phyloP scores from a whole-genome alignment of 352 stramenopile species.

The Pythium vanterpoolii region DNA sequence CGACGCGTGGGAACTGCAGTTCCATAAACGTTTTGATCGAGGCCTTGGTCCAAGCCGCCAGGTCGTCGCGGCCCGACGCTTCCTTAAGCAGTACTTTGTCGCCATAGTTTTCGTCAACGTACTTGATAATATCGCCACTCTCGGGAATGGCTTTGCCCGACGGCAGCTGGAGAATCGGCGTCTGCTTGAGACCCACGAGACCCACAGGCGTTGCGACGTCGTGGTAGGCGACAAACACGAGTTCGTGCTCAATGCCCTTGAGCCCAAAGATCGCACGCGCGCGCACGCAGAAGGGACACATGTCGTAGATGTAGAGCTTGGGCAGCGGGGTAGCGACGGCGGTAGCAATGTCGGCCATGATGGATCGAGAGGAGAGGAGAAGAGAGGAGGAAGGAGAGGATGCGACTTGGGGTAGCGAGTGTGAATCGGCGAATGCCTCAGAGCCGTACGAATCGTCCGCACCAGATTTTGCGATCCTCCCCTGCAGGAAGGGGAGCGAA shows the following conservation, averaged over 20 bases:
- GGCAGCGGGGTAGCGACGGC: slow-evolving; percentile 1
- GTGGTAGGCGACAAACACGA: slow-evolving; percentile 42
- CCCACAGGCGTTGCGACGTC: slow-evolving; percentile 36
- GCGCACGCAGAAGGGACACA: slow-evolving; percentile 52
- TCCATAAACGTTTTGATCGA: slow-evolving; percentile 25
- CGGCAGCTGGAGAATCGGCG: slow-evolving; percentile 25
- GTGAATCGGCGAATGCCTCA: too few species aligned
- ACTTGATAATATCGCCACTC: slow-evolving; percentile 47
- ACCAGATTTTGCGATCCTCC: too few species aligned
- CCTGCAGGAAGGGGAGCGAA: too few species aligned
- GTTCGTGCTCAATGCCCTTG: slow-evolving; percentile 36
- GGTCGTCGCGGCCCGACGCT: slow-evolving; percentile 32
- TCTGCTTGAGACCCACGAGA: slow-evolving; percentile 34
- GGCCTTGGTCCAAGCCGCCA: slow-evolving; percentile 38
- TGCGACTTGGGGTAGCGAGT: not conserved
- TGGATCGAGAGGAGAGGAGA: too few species aligned
- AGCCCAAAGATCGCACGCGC: slow-evolving; percentile 48
- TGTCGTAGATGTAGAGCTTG: slow-evolving; percentile 63
- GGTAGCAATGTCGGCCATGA: not conserved
- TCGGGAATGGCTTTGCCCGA: slow-evolving; percentile 33
- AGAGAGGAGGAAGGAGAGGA: not conserved
- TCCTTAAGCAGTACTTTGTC: slow-evolving; percentile 24
- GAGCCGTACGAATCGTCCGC: too few species aligned
- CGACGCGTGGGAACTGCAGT: slow-evolving; percentile 44
- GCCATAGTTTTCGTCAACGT: slow-evolving; percentile 39